phyloP scores from a whole-genome alignment of 306 rosid species.

The Citrullus mucosospermus region DNA sequence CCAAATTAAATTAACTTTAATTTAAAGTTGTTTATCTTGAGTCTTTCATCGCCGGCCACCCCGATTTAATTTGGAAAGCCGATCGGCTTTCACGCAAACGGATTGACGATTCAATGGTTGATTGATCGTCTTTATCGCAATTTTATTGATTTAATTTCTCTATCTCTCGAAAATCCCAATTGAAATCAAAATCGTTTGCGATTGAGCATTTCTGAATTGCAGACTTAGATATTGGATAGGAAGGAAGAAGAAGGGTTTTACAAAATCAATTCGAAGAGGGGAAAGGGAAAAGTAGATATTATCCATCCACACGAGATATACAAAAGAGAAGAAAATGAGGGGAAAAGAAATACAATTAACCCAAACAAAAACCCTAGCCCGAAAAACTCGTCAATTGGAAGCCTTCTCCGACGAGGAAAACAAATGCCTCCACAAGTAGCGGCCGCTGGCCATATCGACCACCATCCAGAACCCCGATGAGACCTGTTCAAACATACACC shows the following conservation, averaged over 20 bases:
- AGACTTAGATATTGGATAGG: not conserved
- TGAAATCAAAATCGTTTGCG: not conserved
- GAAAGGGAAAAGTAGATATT: not conserved
- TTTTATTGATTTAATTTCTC: not conserved
- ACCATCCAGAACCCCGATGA: slow-evolving; percentile 67
- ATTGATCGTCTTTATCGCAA: not conserved
- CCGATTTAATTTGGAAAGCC: not conserved
- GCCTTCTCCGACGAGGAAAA: slow-evolving; percentile 33
- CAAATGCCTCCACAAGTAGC: slow-evolving; percentile 84
- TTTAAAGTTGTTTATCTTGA: too few relatives aligned
- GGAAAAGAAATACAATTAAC: not conserved
- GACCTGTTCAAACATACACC: slow-evolving; percentile 29
- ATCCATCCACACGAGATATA: not conserved
- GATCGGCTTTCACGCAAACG: not conserved
- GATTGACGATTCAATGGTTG: not conserved
- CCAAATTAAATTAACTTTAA: not conserved
- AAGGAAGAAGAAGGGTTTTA: not conserved
- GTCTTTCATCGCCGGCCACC: not conserved
- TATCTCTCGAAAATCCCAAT: not conserved
- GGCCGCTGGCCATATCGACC: slow-evolving; percentile 93
- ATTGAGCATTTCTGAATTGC: not conserved
- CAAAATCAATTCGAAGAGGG: not conserved
- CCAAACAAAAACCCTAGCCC: not conserved
- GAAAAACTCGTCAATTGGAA: slow-evolving; percentile 21
- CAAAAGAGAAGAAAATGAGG: not conserved